These are phyloP conservation scores for Marchantia polymorpha DNA, from an alignment of 225 moss, liverwort and hornwort genomes.

Conservation along the genomic window DNA sequence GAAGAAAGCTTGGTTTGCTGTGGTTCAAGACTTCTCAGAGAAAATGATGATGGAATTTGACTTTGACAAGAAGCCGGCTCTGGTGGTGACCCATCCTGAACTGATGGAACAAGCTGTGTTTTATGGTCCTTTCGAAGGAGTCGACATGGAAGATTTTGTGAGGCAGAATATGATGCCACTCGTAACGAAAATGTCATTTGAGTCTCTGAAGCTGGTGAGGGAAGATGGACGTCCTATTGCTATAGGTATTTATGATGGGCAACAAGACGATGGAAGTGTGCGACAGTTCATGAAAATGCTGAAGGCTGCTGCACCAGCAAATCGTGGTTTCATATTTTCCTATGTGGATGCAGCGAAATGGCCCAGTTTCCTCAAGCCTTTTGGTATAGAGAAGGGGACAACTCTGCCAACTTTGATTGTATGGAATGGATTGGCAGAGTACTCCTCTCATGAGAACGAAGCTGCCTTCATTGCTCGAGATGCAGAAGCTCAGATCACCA, in stretches of 20 bases:
- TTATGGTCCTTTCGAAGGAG: conserved; percentile 68
- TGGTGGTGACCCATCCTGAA: conserved; percentile 64
- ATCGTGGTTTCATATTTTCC: conserved; percentile 68
- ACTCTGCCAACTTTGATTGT: conserved; percentile 69
- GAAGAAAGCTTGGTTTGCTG: conserved; percentile 78
- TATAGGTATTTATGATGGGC: conserved; percentile 51
- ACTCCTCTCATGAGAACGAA: conserved; percentile 51
- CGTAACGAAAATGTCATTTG: conserved; percentile 57
- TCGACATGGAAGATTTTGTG: conserved; percentile 56
- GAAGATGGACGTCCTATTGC: conserved; percentile 77
- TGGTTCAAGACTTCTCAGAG: conserved; percentile 60
- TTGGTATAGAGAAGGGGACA: conserved; percentile 60
- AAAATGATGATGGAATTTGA: conserved; percentile 60
- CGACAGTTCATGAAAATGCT: conserved; percentile 55
- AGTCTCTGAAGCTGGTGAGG: conserved; percentile 55
- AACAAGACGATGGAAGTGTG: conserved; percentile 38
- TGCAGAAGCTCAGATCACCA: conserved; percentile 51
- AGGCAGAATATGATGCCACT: conserved; percentile 64
- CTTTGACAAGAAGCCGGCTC: conserved; percentile 74
- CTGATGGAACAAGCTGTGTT: conserved; percentile 57
- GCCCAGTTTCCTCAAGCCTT: conserved; percentile 74
- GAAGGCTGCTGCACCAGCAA: conserved; percentile 65
- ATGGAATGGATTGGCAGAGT: conserved; percentile 60
- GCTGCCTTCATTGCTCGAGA: conserved; percentile 59
- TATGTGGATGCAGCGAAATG: conserved; percentile 61